Conservation (phyloP, 2,329 filamentous ascomycete genomes). For the Colletotrichum phormii region DNA sequence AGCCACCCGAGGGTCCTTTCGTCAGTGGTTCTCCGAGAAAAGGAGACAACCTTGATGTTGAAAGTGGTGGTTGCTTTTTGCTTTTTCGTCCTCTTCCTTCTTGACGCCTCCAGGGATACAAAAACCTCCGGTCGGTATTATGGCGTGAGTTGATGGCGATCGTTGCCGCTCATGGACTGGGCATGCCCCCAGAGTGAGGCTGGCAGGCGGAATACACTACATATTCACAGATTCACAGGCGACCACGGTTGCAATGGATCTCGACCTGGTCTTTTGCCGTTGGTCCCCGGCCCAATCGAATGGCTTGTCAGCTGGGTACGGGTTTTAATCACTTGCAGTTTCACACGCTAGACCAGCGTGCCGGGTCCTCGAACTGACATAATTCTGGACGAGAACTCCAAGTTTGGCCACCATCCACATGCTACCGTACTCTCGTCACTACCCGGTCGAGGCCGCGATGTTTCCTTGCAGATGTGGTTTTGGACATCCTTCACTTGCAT, state of each 20-base stretch:
- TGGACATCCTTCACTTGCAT: background rate
- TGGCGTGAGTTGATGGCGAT: conserved; percentile 11
- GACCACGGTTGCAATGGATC: conserved; percentile 1
- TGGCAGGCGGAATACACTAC: conserved; percentile 6
- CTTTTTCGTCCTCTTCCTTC: background rate
- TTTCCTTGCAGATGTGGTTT: background rate
- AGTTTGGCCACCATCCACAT: conserved; percentile 1
- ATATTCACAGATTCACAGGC: conserved; percentile 4
- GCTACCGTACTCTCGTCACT: background rate
- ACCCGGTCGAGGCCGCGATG: background rate
- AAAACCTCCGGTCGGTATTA: background rate
- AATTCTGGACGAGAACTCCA: background rate
- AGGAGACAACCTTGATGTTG: background rate
- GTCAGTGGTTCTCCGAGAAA: background rate
- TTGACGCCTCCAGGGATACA: conserved; percentile 1
- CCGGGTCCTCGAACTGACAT: conserved; percentile 1
- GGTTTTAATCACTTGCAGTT: conserved; percentile 16
- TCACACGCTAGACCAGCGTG: conserved; percentile 1
- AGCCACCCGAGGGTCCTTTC: background rate
- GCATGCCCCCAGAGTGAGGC: conserved; percentile 19
- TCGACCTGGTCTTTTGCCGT: conserved; percentile 1
- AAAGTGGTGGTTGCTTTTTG: background rate
- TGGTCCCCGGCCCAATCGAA: conserved; percentile 6
- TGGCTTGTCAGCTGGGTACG: conserved; percentile 6
- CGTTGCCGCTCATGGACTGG: background rate